Base-by-base conservation (phyloP, 176 grass and related monocot genomes). In the Dendrocalamus sinicus region DNA sequence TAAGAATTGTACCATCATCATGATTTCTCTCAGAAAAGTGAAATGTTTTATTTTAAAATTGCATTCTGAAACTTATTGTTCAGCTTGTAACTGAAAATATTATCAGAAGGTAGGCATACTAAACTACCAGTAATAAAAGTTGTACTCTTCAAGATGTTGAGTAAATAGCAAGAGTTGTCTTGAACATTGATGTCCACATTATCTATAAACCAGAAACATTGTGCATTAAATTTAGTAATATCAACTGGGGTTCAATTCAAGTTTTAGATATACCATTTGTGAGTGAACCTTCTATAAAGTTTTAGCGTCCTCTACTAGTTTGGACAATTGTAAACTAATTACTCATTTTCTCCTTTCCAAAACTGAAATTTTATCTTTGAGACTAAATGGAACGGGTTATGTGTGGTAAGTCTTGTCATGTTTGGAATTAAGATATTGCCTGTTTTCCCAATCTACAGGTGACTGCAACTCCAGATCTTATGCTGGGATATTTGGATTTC, bases 401-500 rank as follows among this genome's bases (percentile, higher is more conserved):
- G 44, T 28, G 70, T 64, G 63, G 23, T 5, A 53, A 53, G 63
- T 65, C 32, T 65, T 28, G 48, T 67, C 64, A 55, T 74, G 26
- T 62, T 32, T 53, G 45, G 23, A 69, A 62, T 64, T 59, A 70
- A 83, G 4, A 37, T 74, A 53, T 78, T 12, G 13, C 54, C n/a
- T 60, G 14, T 39, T 84, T 84, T 86, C 67, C 58, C 47, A 81
- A 80, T 81, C 28, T 74, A 20, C 81, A 99, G 97, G 94, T 99
- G 90, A 93, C 94, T 59, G 92, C 97, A 22, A 93, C 94, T 32
- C 94, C 97, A 68, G 97, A 99, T 91, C 85, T 91, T 52, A 99
- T 99, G 97, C 89, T 99, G 64, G 94, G 94, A 16, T 99, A 96
- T 90, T 84, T 99, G 22, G 97, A 99, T 90, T 99, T 99, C 83